Percentiles rank a stretch among this genome's conserved stretches.
phyloP scores from a whole-genome alignment of 768 basidiomycete genomes.

The Boletus eberwhitei region DNA sequence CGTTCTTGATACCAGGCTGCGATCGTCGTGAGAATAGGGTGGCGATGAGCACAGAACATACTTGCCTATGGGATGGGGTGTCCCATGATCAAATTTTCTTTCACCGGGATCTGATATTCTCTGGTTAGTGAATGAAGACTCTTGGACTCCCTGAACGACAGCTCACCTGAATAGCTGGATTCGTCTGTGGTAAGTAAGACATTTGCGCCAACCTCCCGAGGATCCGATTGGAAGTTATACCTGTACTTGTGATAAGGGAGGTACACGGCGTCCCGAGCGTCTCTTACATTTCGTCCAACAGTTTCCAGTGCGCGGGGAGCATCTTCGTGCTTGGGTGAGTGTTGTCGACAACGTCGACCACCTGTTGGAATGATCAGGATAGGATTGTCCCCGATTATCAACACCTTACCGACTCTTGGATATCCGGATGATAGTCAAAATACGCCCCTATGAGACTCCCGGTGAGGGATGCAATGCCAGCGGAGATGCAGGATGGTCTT shows the following conservation, averaged over 20 bases:
- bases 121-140: not conserved
- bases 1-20: slow-evolving; percentile 82
- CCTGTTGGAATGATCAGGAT: slow-evolving; percentile 34
- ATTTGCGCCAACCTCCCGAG: slow-evolving; percentile 56
- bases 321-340: slow-evolving; percentile 61
- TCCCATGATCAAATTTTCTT: slow-evolving; percentile 59
- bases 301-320: slow-evolving; percentile 50
- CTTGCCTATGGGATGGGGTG: slow-evolving; percentile 75
- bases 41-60: not conserved
- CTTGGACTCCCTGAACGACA: not conserved
- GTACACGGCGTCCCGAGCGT: not conserved
- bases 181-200: slow-evolving; percentile 67
- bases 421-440: slow-evolving; percentile 67
- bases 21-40: not conserved
- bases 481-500: not conserved
- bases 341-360: slow-evolving; percentile 52
- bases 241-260: slow-evolving; percentile 30
- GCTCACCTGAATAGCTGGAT: slow-evolving; percentile 54
- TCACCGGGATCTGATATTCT: slow-evolving; percentile 21
- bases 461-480: not conserved
- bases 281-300: slow-evolving; percentile 59
- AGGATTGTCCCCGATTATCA: not conserved
- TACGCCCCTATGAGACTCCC: slow-evolving; percentile 43
- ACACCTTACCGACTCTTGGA: slow-evolving; percentile 59
- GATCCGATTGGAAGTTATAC: slow-evolving; percentile 74